phyloP scores from a whole-genome alignment of 2,329 filamentous ascomycete species.

The Rugonectria rugulosa region DNA sequence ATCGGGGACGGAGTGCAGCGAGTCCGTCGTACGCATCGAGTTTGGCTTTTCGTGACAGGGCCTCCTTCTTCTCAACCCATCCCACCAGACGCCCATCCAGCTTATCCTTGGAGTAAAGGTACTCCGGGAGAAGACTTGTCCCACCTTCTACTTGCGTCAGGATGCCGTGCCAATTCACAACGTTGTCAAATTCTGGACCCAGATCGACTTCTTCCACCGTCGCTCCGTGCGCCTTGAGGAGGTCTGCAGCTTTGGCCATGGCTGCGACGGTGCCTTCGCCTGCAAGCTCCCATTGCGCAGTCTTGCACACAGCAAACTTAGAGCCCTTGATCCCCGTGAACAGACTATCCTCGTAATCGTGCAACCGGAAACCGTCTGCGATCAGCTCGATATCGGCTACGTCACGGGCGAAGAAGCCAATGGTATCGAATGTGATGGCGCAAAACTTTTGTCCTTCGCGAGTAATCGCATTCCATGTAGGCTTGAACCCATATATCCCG shows the following conservation, averaged over 20 bases:
- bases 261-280: constrained; percentile 53
- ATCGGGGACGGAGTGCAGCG: constrained; percentile 58
- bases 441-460: constrained; percentile 68
- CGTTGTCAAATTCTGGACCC: constrained; percentile 54
- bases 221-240: constrained; percentile 58
- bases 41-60: constrained; percentile 53
- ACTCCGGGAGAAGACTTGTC: constrained; percentile 61
- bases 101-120: constrained; percentile 54
- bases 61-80: constrained; percentile 58
- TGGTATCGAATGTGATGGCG: constrained; percentile 66
- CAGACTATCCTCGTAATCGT: constrained; percentile 54
- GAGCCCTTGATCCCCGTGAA: constrained; percentile 52
- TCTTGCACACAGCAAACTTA: constrained; percentile 63
- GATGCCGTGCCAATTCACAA: constrained; percentile 61
- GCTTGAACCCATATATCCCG: constrained; percentile 70
- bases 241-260: constrained; percentile 47
- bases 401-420: constrained; percentile 66
- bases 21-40: constrained; percentile 61
- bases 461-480: constrained; percentile 69
- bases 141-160: constrained; percentile 62
- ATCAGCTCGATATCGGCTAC: constrained; percentile 66
- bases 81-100: constrained; percentile 54
- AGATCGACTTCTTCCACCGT: constrained; percentile 63
- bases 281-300: constrained; percentile 58
- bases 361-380: constrained; percentile 59